Conservation (phyloP, 2,329 filamentous ascomycete species). For the Xylariaceae sp. region DNA sequence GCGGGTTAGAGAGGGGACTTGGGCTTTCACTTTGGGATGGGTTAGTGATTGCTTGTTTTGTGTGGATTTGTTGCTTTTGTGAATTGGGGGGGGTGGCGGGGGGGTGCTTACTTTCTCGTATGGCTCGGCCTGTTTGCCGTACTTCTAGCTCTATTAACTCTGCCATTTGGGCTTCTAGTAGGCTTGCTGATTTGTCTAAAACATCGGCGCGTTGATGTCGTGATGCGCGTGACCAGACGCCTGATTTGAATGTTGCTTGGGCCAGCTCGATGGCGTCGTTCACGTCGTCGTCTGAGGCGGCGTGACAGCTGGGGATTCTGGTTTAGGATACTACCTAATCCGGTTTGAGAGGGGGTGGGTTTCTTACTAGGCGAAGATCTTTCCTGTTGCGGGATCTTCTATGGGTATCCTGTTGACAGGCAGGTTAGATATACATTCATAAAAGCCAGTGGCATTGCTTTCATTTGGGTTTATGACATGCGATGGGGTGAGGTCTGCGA, state of each 20-base stretch:
- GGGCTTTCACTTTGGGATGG: constrained; percentile 50
- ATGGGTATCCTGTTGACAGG: constrained; percentile 42
- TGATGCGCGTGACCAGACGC: constrained; percentile 54
- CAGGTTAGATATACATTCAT: constrained; percentile 1
- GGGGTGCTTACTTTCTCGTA: constrained; percentile 51
- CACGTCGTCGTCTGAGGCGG: constrained; percentile 44
- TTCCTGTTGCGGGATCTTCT: constrained; percentile 50
- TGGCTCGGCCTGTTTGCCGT: constrained; percentile 61
- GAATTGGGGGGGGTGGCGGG: not conserved
- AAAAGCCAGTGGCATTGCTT: not conserved
- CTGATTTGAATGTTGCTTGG: constrained; percentile 45
- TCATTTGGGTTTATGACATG: too few species aligned
- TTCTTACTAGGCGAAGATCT: constrained; percentile 47
- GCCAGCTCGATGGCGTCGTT: constrained; percentile 39
- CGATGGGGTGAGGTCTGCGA: too few species aligned
- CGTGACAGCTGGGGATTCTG: constrained; percentile 40
- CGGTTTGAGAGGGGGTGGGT: not conserved
- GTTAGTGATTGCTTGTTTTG: too few species aligned
- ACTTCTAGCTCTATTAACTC: constrained; percentile 61
- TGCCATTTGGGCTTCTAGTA: constrained; percentile 51
- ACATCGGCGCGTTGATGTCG: constrained; percentile 58
- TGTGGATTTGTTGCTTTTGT: too few species aligned
- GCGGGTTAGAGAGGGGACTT: constrained; percentile 60
- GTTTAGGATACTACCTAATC: not conserved
- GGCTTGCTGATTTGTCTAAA: constrained; percentile 54